Conservation (phyloP, 176 grass and related monocot species). For the Canna indica region DNA sequence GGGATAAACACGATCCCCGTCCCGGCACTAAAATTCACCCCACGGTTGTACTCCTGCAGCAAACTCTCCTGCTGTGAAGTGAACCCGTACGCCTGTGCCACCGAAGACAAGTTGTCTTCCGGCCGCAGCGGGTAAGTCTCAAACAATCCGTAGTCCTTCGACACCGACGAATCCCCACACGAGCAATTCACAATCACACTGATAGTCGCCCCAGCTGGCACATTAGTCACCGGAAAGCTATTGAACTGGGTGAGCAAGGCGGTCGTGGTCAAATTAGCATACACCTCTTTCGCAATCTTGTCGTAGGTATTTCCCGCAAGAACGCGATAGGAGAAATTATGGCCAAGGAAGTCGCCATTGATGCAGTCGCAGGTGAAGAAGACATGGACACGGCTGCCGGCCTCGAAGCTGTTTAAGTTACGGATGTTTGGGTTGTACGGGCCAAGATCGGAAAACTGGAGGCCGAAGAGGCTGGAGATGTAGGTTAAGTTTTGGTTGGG, state of each 20-base stretch:
- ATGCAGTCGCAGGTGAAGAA: slow-evolving; percentile 39
- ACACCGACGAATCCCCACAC: slow-evolving; percentile 40
- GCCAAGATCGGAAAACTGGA: neutral
- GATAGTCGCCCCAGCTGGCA: slow-evolving; percentile 22
- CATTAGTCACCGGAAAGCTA: slow-evolving; percentile 25
- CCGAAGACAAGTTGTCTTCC: slow-evolving; percentile 33
- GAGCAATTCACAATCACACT: slow-evolving; percentile 71
- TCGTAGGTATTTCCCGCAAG: neutral
- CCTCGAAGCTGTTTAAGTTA: slow-evolving; percentile 13
- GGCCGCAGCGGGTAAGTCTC: slow-evolving; percentile 50
- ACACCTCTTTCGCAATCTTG: neutral
- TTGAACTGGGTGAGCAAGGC: slow-evolving; percentile 38
- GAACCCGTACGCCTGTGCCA: slow-evolving; percentile 26
- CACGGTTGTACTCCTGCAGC: slow-evolving; percentile 48
- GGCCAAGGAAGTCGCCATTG: slow-evolving; percentile 36
- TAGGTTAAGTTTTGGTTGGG: slow-evolving; percentile 29
- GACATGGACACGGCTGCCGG: slow-evolving; percentile 26
- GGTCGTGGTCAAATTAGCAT: slow-evolving; percentile 45
- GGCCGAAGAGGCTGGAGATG: slow-evolving; percentile 31
- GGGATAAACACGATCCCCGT: slow-evolving; percentile 51
- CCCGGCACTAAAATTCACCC: slow-evolving; percentile 26
- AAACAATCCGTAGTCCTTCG: slow-evolving; percentile 54
- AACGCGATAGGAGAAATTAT: slow-evolving; percentile 20
- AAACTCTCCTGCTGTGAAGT: slow-evolving; percentile 17
- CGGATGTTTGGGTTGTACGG: slow-evolving; percentile 24